Evolutionary conservation across 164 flowering plant genomes (phyloP), one percentile per base, ranked within the genome.

Genomic region (Taxillus chinensis): DNA sequence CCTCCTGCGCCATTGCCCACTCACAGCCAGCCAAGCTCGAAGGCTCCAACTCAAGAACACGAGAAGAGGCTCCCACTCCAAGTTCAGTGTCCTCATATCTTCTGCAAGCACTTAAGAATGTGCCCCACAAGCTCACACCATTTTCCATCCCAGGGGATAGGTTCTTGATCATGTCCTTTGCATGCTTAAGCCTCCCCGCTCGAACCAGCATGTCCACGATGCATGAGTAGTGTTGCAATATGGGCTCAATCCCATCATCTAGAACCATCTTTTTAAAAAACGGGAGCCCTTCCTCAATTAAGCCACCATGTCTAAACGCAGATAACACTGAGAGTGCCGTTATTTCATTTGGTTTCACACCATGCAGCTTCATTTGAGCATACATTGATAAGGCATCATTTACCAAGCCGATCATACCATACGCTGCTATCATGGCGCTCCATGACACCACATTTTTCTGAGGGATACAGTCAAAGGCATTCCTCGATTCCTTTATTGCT

Each of bases 301-400:
- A 70, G 2, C 98, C 98, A 0, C 89, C 85, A 66, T 85, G 95
- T 69, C 96, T 80, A 71, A 96, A 90, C 0, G 96, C 96, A 11
- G 98, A 80, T 51, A 92, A 64, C 6, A 74, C 74, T 6, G 90
- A 83, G 3, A 90, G 85, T 48, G 72, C 46, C 3, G 97, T 88
- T 37, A 88, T 81, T 3, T 67, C 55, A 62, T 88, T 88, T 5
- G 96, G 97, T 71, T 77, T 72, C 40, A 79, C 0, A 45, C 83
- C 83, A 0, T 79, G 70, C 12, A 14, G 55, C 62, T 77, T 74
- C 89, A 90, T 82, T 56, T 85, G 82, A 4, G 67, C 46, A 52
- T 81, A 64, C 72, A 83, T 67, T 58, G 79, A 67, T 15, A 92
- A 64, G 39, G 97, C 93, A 41, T 84, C 79, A 8, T 49, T 67